Percentiles rank a stretch among this genome's conserved stretches.
Conservation (phyloP, 768 basidiomycete species). For the Termitomyces sp. region DNA sequence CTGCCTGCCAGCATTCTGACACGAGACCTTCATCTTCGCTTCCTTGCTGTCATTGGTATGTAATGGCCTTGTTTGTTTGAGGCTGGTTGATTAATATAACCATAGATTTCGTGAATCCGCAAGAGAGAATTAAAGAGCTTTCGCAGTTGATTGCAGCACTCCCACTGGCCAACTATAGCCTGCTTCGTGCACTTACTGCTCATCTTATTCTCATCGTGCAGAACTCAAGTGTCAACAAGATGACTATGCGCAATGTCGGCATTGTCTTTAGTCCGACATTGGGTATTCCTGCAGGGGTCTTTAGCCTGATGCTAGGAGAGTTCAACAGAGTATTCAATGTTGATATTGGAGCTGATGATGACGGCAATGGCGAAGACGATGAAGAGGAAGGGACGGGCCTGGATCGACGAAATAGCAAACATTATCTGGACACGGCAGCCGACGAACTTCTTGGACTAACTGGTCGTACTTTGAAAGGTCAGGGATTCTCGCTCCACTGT, state of each 20-base stretch:
- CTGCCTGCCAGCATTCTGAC: constrained; percentile 91
- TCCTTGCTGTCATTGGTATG: constrained; percentile 90
- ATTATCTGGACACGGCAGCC: constrained; percentile 78
- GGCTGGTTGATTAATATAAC: background rate
- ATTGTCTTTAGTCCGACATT: constrained; percentile 98
- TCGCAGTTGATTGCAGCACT: constrained; percentile 80
- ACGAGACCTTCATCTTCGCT: constrained; percentile 83
- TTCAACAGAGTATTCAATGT: constrained; percentile 94
- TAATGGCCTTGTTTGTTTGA: constrained; percentile 11
- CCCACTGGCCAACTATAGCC: constrained; percentile 88
- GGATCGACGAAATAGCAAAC: constrained; percentile 73
- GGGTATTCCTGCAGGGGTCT: constrained; percentile 96
- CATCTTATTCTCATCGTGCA: constrained; percentile 94
- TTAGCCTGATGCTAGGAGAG: constrained; percentile 90
- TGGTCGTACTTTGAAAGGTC: constrained; percentile 64
- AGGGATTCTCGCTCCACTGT: constrained; percentile 7
- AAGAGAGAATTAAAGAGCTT: constrained; percentile 85
- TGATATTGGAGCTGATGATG: constrained; percentile 37
- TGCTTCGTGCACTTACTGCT: constrained; percentile 89
- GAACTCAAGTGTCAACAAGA: constrained; percentile 88
- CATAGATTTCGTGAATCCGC: constrained; percentile 81
- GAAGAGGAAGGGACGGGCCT: constrained; percentile 27
- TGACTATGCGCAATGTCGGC: constrained; percentile 98
- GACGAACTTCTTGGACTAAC: constrained; percentile 76
- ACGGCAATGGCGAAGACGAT: constrained; percentile 17